Evolutionary conservation across 148 eudicot species (phyloP).

Genomic region (Nepenthes gracilis): DNA sequence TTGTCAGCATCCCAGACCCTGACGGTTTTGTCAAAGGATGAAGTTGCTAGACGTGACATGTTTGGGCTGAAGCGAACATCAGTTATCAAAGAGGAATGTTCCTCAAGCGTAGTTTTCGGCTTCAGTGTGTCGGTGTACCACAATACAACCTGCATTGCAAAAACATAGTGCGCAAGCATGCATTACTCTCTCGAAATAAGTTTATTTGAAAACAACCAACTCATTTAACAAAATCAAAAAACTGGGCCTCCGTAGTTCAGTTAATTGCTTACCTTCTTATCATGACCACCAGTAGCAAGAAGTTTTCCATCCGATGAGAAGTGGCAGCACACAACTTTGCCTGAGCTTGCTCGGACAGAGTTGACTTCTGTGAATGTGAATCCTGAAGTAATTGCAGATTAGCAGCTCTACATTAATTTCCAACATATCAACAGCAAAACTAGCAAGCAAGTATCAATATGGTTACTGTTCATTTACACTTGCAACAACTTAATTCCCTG

Average conservation of each 20-base stretch:
- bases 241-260: background rate
- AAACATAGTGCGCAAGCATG: background rate
- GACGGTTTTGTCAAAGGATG: constrained; percentile 86
- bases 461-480: no score
- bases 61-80: constrained; percentile 93
- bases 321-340: constrained; percentile 84
- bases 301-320: constrained; percentile 90
- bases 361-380: constrained; percentile 74
- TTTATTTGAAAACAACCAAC: no score
- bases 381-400: constrained; percentile 27
- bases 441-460: no score
- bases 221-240: no score
- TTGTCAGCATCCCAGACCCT: constrained; percentile 90
- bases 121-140: constrained; percentile 71
- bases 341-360: constrained; percentile 69
- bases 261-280: constrained; percentile 47
- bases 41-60: constrained; percentile 81
- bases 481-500: no score
- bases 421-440: background rate
- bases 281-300: constrained; percentile 94
- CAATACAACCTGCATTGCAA: constrained; percentile 55
- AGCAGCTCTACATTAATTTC: background rate
- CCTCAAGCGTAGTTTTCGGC: constrained; percentile 73
- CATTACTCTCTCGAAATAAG: no score
- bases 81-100: constrained; percentile 64